A percentile compares a stretch with the other conserved stretches of the same genome.
Evolutionary conservation across 805 yeast species (phyloP).

Genomic region (Candida tallmaniae): DNA sequence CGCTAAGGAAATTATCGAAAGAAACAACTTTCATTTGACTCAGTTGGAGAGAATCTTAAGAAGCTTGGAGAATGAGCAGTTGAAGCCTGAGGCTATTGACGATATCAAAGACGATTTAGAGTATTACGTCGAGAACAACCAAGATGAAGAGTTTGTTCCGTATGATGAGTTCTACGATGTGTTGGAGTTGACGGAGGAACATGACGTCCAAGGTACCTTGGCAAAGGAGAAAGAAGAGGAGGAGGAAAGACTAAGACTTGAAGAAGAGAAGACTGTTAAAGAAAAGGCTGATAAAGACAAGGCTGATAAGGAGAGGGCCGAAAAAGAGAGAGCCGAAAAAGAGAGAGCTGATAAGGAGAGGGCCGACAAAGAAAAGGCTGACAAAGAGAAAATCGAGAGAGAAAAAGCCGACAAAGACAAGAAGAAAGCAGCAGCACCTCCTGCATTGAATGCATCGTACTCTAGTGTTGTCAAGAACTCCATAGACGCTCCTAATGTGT

Average conservation of each 20-base stretch:
- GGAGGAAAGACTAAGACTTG: slow-evolving; percentile 9
- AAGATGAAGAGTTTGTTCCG: slow-evolving; percentile 88
- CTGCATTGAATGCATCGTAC: slow-evolving; percentile 6
- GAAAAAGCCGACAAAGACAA: slow-evolving; percentile 10
- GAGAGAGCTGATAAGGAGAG: slow-evolving; percentile 4
- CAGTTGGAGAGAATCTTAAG: slow-evolving; percentile 76
- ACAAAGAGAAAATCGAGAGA: slow-evolving; percentile 5
- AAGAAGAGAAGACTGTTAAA: slow-evolving; percentile 5
- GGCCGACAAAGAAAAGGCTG: neutral
- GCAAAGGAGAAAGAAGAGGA: slow-evolving; percentile 15
- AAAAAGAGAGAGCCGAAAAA: slow-evolving; percentile 2
- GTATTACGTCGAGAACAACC: slow-evolving; percentile 90
- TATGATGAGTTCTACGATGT: slow-evolving; percentile 91
- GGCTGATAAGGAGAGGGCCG: slow-evolving; percentile 7
- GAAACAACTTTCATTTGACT: slow-evolving; percentile 75
- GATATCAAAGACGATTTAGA: slow-evolving; percentile 83
- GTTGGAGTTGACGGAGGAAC: slow-evolving; percentile 55
- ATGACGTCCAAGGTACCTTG: slow-evolving; percentile 21
- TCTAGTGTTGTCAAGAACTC: slow-evolving; percentile 10
- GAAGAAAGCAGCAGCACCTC: slow-evolving; percentile 3
- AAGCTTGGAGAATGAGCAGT: slow-evolving; percentile 70
- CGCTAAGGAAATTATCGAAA: slow-evolving; percentile 55
- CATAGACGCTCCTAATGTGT: slow-evolving; percentile 5
- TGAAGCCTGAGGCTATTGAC: slow-evolving; percentile 73
- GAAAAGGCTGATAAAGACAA: slow-evolving; percentile 10